Conservation (phyloP, 148 eudicot species). For the Diospyros kaki region DNA sequence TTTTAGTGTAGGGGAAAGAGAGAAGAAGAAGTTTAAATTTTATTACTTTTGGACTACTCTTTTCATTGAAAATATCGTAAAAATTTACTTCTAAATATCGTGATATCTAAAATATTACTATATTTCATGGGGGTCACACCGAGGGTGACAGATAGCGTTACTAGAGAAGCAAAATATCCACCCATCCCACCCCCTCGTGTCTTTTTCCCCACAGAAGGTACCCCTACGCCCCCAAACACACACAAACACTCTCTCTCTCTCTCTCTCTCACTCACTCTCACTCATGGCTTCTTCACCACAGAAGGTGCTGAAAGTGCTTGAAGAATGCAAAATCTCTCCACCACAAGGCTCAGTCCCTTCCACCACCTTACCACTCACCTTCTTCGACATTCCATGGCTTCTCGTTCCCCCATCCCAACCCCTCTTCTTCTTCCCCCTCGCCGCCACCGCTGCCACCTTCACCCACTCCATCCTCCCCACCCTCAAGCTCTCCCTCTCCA, state of each 20-base stretch:
- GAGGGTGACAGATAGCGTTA: no score
- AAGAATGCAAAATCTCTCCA: slow-evolving; percentile 21
- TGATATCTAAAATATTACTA: no score
- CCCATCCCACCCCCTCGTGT: no score
- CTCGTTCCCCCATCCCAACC: slow-evolving; percentile 37
- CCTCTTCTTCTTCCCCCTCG: slow-evolving; percentile 45
- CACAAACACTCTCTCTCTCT: background rate
- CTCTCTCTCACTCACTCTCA: background rate
- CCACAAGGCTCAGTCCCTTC: slow-evolving; percentile 15
- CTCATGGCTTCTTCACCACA: background rate
- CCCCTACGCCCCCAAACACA: no score
- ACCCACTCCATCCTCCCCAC: slow-evolving; percentile 29
- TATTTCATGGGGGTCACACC: no score
- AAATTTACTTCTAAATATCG: no score
- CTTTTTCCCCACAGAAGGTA: no score
- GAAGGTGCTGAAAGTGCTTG: slow-evolving; percentile 11
- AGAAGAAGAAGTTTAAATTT: no score
- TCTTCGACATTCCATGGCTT: slow-evolving; percentile 51
- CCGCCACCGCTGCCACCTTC: slow-evolving; percentile 19
- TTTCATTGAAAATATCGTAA: no score
- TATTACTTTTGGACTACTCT: no score
- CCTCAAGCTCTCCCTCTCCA: slow-evolving; percentile 38
- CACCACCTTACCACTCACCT: slow-evolving; percentile 31
- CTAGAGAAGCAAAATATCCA: no score
- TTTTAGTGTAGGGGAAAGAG: no score